These are phyloP conservation scores for Pseudogymnoascus sp. DNA, from an alignment of 2,329 filamentous ascomycete species.

Conservation along the genomic window DNA sequence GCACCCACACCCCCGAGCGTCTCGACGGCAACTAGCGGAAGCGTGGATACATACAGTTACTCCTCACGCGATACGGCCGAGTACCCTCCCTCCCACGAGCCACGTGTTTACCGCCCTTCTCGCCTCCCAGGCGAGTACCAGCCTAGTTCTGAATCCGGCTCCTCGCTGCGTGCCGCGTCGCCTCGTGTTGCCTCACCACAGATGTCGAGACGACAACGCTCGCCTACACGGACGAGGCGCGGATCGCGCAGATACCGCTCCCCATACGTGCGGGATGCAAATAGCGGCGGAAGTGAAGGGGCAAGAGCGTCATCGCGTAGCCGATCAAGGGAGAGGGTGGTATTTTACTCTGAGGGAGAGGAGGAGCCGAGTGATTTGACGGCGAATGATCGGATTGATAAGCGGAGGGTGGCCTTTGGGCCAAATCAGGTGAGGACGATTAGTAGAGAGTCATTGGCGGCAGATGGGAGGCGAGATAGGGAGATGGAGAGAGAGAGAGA, in stretches of 20 bases:
- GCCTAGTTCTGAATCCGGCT: not conserved
- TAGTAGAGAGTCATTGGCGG: not conserved
- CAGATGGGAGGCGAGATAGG: not conserved
- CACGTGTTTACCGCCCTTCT: not conserved
- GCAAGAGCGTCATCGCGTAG: not conserved
- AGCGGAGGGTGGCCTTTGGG: not conserved
- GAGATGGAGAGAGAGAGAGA: not conserved
- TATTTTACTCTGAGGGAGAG: not conserved
- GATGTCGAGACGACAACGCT: not conserved
- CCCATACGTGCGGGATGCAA: not conserved
- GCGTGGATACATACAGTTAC: not conserved
- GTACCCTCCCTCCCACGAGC: not conserved
- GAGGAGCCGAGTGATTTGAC: not conserved
- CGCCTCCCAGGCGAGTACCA: not conserved
- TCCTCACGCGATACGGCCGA: not conserved
- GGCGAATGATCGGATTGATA: slow-evolving; percentile 5
- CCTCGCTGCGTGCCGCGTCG: not conserved
- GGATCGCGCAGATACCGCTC: not conserved
- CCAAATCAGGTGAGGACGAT: not conserved
- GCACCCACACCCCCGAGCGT: not conserved
- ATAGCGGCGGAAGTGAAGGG: not conserved
- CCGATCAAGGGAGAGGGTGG: not conserved
- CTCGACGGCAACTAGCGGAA: not conserved
- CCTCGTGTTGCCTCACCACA: not conserved
- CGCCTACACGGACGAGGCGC: not conserved